phyloP scores from a whole-genome alignment of 139 green algal genomes.

The Microglena sp. region DNA sequence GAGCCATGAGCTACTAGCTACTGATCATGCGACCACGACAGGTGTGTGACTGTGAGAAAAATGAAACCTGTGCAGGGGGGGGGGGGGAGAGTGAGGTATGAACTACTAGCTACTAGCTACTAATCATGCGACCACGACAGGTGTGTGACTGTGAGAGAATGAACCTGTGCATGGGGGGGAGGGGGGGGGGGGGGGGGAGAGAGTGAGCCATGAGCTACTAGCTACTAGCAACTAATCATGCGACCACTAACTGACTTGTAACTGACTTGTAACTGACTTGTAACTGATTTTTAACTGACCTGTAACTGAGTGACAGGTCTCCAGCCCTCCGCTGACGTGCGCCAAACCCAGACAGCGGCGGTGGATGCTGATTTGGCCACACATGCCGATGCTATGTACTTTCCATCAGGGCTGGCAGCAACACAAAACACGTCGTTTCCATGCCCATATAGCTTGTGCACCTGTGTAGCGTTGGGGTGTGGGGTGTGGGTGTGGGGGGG shows the following conservation, averaged over 20 bases:
- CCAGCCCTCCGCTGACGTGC: slow-evolving; percentile 27
- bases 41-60: background rate
- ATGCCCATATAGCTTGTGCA: slow-evolving; percentile 94
- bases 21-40: background rate
- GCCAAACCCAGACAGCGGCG: slow-evolving; percentile 69
- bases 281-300: slow-evolving; percentile 23
- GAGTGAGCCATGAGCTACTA: background rate
- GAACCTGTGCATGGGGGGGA: slow-evolving; percentile 43
- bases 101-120: background rate
- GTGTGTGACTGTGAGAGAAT: slow-evolving; percentile 89
- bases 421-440: slow-evolving; percentile 79
- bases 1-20: background rate
- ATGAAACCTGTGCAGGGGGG: background rate
- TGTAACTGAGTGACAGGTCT: slow-evolving; percentile 21
- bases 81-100: background rate
- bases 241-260: slow-evolving; percentile 13
- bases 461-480: no score
- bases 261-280: slow-evolving; percentile 14
- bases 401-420: slow-evolving; percentile 45
- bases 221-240: no score
- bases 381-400: slow-evolving; percentile 64
- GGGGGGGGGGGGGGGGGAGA: background rate
- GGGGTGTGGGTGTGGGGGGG: no score
- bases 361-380: slow-evolving; percentile 33
- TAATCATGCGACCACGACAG: background rate